Percentiles rank a stretch among this genome's conserved stretches.
Evolutionary conservation across 208 protist genomes (phyloP).

Genomic region (Porcisia hertigi): DNA sequence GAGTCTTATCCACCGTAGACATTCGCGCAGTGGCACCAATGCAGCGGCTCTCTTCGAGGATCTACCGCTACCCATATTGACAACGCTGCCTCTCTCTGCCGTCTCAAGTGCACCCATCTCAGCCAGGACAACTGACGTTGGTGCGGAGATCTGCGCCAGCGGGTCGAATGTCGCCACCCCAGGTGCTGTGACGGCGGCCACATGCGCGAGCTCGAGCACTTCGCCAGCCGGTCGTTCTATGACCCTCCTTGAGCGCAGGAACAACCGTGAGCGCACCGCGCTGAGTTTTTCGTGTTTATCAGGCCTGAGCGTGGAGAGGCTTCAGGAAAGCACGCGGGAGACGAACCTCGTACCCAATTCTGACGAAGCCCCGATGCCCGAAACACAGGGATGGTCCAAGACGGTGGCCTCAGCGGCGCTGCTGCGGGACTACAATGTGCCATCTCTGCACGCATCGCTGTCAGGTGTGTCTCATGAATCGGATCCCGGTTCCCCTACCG

Average conservation of each 20-base stretch:
- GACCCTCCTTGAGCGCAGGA: slow-evolving; percentile 80
- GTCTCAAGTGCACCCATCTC: not conserved
- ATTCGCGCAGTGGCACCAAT: slow-evolving; percentile 5
- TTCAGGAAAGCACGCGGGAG: slow-evolving; percentile 55
- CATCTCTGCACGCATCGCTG: not conserved
- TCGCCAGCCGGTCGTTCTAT: slow-evolving; percentile 29
- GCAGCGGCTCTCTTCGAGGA: not conserved
- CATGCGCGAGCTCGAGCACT: not conserved
- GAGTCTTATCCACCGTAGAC: not conserved
- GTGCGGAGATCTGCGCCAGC: not conserved
- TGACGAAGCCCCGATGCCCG: slow-evolving; percentile 16
- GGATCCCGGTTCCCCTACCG: not conserved
- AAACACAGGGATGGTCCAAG: slow-evolving; percentile 70
- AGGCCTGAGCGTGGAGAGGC: slow-evolving; percentile 66
- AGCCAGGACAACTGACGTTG: not conserved
- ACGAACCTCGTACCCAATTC: slow-evolving; percentile 5
- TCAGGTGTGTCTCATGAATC: not conserved
- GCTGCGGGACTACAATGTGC: slow-evolving; percentile 28
- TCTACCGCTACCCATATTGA: slow-evolving; percentile 16
- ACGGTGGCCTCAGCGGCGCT: slow-evolving; percentile 37
- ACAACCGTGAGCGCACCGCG: slow-evolving; percentile 41
- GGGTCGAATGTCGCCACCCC: not conserved
- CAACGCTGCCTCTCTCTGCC: slow-evolving; percentile 8
- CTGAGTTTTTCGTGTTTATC: slow-evolving; percentile 65
- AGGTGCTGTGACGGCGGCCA: not conserved